Percentiles rank a stretch among this genome's conserved stretches.
Evolutionary conservation across 441 rosid species (phyloP).

Genomic region (Hypseocharis bilobata): DNA sequence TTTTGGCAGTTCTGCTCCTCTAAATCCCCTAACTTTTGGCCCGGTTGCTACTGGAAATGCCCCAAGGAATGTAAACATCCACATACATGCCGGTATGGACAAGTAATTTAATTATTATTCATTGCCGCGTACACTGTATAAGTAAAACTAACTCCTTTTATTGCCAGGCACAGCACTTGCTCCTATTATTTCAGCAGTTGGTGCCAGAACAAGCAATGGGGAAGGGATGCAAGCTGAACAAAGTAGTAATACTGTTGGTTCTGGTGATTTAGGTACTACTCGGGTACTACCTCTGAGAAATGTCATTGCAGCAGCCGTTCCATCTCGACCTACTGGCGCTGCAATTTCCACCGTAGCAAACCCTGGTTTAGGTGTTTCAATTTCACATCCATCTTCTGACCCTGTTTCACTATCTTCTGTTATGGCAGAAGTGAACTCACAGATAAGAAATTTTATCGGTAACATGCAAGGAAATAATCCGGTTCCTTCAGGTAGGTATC

Average conservation of each 20-base stretch:
- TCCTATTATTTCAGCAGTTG: conserved; percentile 48
- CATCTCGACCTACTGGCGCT: conserved; percentile 33
- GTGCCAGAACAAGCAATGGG: conserved; percentile 40
- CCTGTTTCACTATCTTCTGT: conserved; percentile 30
- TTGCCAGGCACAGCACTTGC: conserved; percentile 48
- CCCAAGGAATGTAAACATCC: conserved; percentile 76
- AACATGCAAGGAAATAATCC: conserved; percentile 43
- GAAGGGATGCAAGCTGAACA: conserved; percentile 48
- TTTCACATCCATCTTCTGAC: conserved; percentile 31
- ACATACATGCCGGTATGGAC: conserved; percentile 85
- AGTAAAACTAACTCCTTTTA: conserved; percentile 18
- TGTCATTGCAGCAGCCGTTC: conserved; percentile 38
- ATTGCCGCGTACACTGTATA: neutral
- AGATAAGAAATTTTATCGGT: conserved; percentile 34
- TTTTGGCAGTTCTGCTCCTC: conserved; percentile 45
- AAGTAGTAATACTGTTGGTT: conserved; percentile 28
- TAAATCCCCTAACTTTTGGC: conserved; percentile 39
- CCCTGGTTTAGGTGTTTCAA: conserved; percentile 35
- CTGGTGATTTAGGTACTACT: conserved; percentile 32
- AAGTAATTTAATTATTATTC: neutral
- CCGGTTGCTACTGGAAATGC: conserved; percentile 60
- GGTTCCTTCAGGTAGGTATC: conserved; percentile 42
- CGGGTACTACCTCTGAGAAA: conserved; percentile 41
- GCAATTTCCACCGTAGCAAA: conserved; percentile 31
- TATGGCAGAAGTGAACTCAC: conserved; percentile 40